phyloP scores from a whole-genome alignment of 331 rosid genomes.

The Phaseolus coccineus region DNA sequence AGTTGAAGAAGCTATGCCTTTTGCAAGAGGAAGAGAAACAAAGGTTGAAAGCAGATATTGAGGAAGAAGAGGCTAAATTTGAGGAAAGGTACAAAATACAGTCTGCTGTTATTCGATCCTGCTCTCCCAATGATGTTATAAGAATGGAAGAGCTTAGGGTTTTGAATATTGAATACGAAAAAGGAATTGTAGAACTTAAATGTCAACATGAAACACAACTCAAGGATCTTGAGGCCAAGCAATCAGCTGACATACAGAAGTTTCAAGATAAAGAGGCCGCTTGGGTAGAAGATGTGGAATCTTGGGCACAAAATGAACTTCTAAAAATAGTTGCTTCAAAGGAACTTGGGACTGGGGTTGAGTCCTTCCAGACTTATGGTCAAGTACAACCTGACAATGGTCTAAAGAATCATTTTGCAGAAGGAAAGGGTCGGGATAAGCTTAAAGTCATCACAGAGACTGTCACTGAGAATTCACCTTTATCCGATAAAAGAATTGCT shows the following conservation, averaged over 20 bases:
- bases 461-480: conserved; percentile 34
- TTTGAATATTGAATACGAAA: conserved; percentile 50
- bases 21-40: conserved; percentile 57
- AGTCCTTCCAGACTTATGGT: conserved; percentile 45
- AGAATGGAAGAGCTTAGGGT: conserved; percentile 54
- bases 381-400: conserved; percentile 39
- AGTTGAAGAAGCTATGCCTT: conserved; percentile 53
- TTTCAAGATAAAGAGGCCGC: conserved; percentile 46
- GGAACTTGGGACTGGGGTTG: conserved; percentile 46
- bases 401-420: conserved; percentile 36
- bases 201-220: conserved; percentile 47
- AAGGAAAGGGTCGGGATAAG: conserved; percentile 30
- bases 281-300: conserved; percentile 61
- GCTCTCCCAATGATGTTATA: conserved; percentile 52
- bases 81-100: conserved; percentile 49
- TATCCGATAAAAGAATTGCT: conserved; percentile 41
- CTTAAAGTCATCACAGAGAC: conserved; percentile 24
- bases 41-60: conserved; percentile 35
- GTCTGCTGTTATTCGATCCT: conserved; percentile 49
- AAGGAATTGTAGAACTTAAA: conserved; percentile 51
- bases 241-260: conserved; percentile 50
- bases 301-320: conserved; percentile 69
- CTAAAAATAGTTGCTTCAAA: conserved; percentile 41
- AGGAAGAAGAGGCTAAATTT: conserved; percentile 49
- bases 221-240: conserved; percentile 55